A percentile compares a stretch with the other conserved stretches of the same genome.
phyloP scores from a whole-genome alignment of 1,284 basidiomycete species.

The Malassezia obtusa region DNA sequence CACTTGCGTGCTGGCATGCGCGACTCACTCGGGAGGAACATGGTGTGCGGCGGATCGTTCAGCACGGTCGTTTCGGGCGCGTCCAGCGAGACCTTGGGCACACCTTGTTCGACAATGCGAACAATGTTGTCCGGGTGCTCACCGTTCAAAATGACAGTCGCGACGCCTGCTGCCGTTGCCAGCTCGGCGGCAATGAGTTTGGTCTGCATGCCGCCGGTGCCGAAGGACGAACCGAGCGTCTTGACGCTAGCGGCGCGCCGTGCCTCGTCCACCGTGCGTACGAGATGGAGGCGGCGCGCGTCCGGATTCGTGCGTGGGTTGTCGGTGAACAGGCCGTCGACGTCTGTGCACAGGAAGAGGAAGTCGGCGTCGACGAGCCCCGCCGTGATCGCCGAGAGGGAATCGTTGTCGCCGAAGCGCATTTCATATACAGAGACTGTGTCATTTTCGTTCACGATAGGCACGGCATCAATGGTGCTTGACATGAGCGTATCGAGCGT shows the following conservation, averaged over 20 bases:
- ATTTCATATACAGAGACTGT: conserved; percentile 60
- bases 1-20: conserved; percentile 83
- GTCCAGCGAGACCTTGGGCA: background rate
- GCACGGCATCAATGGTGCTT: conserved; percentile 32
- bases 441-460: conserved; percentile 48
- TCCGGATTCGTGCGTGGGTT: conserved; percentile 82
- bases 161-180: conserved; percentile 88
- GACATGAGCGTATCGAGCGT: conserved; percentile 41
- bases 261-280: conserved; percentile 71
- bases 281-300: conserved; percentile 70
- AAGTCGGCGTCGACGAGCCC: conserved; percentile 97
- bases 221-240: conserved; percentile 81
- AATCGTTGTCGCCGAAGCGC: conserved; percentile 99
- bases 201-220: conserved; percentile 98
- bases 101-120: conserved; percentile 57
- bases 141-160: conserved; percentile 63
- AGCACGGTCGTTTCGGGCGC: background rate
- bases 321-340: conserved; percentile 87
- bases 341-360: conserved; percentile 90
- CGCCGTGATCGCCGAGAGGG: conserved; percentile 87
- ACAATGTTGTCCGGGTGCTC: conserved; percentile 66
- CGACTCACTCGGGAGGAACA: conserved; percentile 66
- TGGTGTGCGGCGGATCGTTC: conserved; percentile 64
- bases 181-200: conserved; percentile 97
- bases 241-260: conserved; percentile 75